Percentiles rank a stretch among this genome's conserved stretches.
These are phyloP conservation scores for Yamadazyma olivae DNA, from an alignment of 805 yeast species.

Conservation along the genomic window DNA sequence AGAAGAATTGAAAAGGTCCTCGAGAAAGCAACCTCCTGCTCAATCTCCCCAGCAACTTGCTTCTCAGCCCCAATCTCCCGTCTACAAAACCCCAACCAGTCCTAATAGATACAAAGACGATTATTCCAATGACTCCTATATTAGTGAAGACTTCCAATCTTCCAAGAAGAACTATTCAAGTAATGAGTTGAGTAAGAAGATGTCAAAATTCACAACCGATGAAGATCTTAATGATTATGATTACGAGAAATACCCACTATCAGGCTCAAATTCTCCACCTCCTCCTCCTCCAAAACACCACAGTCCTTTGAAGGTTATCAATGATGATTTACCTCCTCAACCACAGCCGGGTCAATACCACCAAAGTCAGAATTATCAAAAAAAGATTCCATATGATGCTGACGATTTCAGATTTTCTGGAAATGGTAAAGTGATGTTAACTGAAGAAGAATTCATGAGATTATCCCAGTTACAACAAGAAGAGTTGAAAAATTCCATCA, in stretches of 20 bases:
- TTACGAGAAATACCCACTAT: constrained; percentile 25
- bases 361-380: constrained; percentile 3
- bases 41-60: not conserved
- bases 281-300: constrained; percentile 40
- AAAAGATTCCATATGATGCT: constrained; percentile 31
- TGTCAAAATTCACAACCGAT: constrained; percentile 21
- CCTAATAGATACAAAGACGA: constrained; percentile 9
- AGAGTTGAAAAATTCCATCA: constrained; percentile 36
- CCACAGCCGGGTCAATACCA: constrained; percentile 3
- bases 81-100: constrained; percentile 6
- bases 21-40: constrained; percentile 3
- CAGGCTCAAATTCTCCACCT: constrained; percentile 37
- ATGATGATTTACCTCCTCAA: not conserved
- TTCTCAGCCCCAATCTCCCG: not conserved
- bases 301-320: constrained; percentile 9
- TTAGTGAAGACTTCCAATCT: constrained; percentile 34
- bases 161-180: constrained; percentile 31
- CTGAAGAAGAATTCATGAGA: constrained; percentile 26
- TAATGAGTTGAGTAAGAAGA: constrained; percentile 34
- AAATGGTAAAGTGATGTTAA: constrained; percentile 13
- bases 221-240: constrained; percentile 20
- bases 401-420: constrained; percentile 35
- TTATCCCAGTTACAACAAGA: constrained; percentile 32
- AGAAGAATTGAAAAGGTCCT: constrained; percentile 13
- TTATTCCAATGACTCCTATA: constrained; percentile 25